A percentile compares a stretch with the other conserved stretches of the same genome.
These are phyloP conservation scores for Nicotiana attenuata DNA, from an alignment of 257 asterid species.

Conservation along the genomic window DNA sequence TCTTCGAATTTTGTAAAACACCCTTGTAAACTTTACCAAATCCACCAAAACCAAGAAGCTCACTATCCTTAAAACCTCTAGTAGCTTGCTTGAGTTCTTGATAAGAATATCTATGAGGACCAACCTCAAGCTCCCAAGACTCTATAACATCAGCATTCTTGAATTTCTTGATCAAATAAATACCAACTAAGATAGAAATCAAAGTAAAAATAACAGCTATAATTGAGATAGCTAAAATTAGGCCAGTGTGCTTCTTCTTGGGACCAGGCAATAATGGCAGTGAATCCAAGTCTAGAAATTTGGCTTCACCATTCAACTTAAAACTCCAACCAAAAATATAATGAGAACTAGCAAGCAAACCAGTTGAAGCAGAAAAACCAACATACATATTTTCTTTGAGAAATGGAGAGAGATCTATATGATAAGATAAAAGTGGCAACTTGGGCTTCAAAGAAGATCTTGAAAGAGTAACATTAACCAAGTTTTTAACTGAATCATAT, in stretches of 20 bases:
- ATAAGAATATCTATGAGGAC: constrained; percentile 64
- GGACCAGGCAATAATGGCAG: constrained; percentile 35
- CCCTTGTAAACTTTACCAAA: constrained; percentile 69
- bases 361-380: constrained; percentile 76
- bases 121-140: constrained; percentile 70
- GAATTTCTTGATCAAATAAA: constrained; percentile 23
- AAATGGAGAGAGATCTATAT: constrained; percentile 43
- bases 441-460: constrained; percentile 37
- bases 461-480: constrained; percentile 46
- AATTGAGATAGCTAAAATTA: constrained; percentile 23
- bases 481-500: constrained; percentile 35
- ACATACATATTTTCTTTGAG: constrained; percentile 45
- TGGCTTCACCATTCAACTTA: constrained; percentile 41
- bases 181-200: constrained; percentile 13
- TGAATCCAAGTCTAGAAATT: constrained; percentile 30
- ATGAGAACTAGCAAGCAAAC: constrained; percentile 58
- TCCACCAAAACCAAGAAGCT: constrained; percentile 67
- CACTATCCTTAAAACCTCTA: constrained; percentile 51
- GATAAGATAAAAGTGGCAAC: constrained; percentile 37
- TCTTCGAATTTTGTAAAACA: constrained; percentile 23
- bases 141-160: constrained; percentile 54
- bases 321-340: constrained; percentile 83
- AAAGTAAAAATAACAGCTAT: not conserved
- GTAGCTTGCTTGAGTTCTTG: constrained; percentile 55
- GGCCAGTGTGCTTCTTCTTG: constrained; percentile 22